Base-by-base conservation (phyloP, 257 asterid species). In the Solanum clarkiae region DNA sequence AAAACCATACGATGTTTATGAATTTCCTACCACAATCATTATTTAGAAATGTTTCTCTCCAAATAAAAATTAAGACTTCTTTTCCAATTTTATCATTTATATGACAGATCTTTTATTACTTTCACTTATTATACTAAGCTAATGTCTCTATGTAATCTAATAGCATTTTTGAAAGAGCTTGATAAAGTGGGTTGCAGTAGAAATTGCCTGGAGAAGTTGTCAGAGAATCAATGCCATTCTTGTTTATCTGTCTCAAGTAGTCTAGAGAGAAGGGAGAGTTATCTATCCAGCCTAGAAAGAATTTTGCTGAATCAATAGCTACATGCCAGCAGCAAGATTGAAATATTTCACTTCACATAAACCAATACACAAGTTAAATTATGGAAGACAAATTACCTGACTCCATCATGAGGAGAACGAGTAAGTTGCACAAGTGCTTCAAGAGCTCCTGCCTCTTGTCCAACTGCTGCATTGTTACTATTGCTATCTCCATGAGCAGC, bases 401-500 rank as follows among this genome's bases (percentile, higher is more conserved):
- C 98, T 88, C 97, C 95, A 86, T 95, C 98, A 90, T 87, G 92
- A 82, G 92, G 88, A 80, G 98, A 94, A 83, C 88, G 92, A 44
- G 92, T 92, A 71, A 93, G 99, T 83, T 92, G 97, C 85, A 95
- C 94, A 80, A 95, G 99, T 44, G 97, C 97, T 59, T 94, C 97
- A 68, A 94, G 91, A 85, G 98, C 94, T 89, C 98, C 98, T 5
- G 87, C 90, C 89, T 95, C 98, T 90, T 87, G 95, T 88, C 97
- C 97, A 80, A 94, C 97, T 44, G 94, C 91, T 70, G 98, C 92
- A 90, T 93, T 92, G 87, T 94, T 94, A 84, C 90, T 87, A 57
- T 94, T 94, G 91, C 94, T 94, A 88, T 94, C 98, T 81, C 96
- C 98, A 86, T 95, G 97, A 84, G 95, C 97, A 75, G 99, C 98